These are phyloP conservation scores for Protostelium mycophagum DNA, from an alignment of 78 protist species.

Conservation along the genomic window DNA sequence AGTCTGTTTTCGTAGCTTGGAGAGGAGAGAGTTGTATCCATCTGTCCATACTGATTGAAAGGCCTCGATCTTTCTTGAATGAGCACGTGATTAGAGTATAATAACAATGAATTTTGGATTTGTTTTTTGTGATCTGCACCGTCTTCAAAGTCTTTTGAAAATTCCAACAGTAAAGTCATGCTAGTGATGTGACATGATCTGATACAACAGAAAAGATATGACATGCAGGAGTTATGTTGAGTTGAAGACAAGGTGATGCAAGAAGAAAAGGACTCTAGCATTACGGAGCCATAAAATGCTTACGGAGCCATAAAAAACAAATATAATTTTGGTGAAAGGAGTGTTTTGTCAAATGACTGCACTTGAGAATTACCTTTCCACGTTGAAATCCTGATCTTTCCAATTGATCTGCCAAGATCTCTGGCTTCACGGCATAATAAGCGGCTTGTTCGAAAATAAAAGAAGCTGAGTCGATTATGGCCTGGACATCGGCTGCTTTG, in stretches of 20 bases:
- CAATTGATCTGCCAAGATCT: constrained; percentile 19
- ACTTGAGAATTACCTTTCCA: constrained; percentile 6
- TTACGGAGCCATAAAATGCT: too few species aligned
- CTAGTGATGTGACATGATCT: neutral
- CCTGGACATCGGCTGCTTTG: constrained; percentile 14
- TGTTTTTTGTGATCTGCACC: neutral
- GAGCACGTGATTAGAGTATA: neutral
- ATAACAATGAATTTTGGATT: neutral
- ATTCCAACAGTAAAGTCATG: neutral
- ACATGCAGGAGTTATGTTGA: too few species aligned
- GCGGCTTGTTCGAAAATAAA: constrained; percentile 64
- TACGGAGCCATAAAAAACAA: too few species aligned
- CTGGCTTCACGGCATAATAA: constrained; percentile 25
- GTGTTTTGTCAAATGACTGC: neutral
- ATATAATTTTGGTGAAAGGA: too few species aligned
- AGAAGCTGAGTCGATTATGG: constrained; percentile 40
- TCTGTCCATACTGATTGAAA: constrained; percentile 44
- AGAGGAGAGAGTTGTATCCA: constrained; percentile 2
- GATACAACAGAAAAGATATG: too few species aligned
- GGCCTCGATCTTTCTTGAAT: constrained; percentile 3
- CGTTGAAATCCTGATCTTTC: constrained; percentile 15
- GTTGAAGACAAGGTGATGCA: too few species aligned
- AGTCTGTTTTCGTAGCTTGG: constrained; percentile 18
- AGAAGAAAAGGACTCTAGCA: too few species aligned
- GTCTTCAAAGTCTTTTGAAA: too few species aligned